These are phyloP conservation scores for Syncephalis plumigaleata DNA, from an alignment of 371 early-diverging fungal genomes.

Conservation along the genomic window DNA sequence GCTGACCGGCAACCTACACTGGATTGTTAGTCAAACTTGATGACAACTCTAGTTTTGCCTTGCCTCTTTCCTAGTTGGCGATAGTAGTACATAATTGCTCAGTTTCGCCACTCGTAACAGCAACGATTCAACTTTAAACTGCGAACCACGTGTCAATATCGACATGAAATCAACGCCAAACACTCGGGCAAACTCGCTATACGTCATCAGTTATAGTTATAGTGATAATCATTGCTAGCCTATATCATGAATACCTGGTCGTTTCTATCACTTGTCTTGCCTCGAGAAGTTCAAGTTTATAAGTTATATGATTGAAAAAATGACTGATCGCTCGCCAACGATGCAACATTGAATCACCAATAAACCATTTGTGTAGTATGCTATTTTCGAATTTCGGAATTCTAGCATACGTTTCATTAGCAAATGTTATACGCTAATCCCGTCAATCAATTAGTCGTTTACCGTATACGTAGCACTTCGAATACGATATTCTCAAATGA, in stretches of 20 bases:
- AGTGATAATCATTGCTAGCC: too few species aligned
- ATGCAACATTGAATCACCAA: conserved; percentile 17
- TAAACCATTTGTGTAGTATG: conserved; percentile 49
- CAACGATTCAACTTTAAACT: conserved; percentile 75
- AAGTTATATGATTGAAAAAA: too few species aligned
- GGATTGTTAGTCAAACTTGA: not conserved
- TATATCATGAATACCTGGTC: too few species aligned
- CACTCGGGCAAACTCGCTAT: conserved; percentile 74
- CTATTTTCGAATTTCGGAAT: conserved; percentile 37
- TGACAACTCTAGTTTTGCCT: not conserved
- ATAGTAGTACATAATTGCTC: conserved; percentile 41
- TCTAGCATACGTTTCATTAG: conserved; percentile 17
- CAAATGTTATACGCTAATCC: too few species aligned
- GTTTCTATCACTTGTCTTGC: too few species aligned
- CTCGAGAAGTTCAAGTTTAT: too few species aligned
- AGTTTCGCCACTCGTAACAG: conserved; percentile 72
- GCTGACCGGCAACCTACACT: conserved; percentile 34
- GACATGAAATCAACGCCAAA: conserved; percentile 78
- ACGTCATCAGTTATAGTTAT: too few species aligned
- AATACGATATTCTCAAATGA: conserved; percentile 52
- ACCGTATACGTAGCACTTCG: conserved; percentile 52
- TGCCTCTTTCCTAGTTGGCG: conserved; percentile 48
- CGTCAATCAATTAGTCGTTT: not conserved
- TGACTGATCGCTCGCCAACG: conserved; percentile 41
- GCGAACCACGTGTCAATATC: conserved; percentile 75